Evolutionary conservation across 495 filamentous ascomycete species (phyloP).

Genomic region (Aspergillus leporis): DNA sequence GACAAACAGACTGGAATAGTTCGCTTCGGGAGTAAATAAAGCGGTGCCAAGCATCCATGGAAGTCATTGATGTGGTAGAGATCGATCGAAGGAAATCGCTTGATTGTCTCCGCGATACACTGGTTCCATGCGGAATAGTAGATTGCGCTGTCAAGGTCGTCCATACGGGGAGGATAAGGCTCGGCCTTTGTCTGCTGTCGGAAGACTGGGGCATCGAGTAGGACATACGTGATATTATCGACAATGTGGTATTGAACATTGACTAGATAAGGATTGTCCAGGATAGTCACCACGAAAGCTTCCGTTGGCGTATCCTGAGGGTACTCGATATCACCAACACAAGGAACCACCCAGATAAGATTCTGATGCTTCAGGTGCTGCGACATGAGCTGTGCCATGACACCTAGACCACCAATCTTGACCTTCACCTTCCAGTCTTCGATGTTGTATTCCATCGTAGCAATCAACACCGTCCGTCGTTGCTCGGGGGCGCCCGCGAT

Average conservation of each 20-base stretch:
- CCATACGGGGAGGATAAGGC: slow-evolving; percentile 73
- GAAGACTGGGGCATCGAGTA: slow-evolving; percentile 72
- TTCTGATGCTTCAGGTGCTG: slow-evolving; percentile 67
- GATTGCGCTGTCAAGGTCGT: slow-evolving; percentile 70
- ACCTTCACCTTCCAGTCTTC: slow-evolving; percentile 72
- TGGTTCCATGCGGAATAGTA: slow-evolving; percentile 77
- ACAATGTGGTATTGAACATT: slow-evolving; percentile 64
- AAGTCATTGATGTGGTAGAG: slow-evolving; percentile 84
- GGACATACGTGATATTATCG: slow-evolving; percentile 71
- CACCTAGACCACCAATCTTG: slow-evolving; percentile 72
- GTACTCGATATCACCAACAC: slow-evolving; percentile 67
- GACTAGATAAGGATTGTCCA: slow-evolving; percentile 64
- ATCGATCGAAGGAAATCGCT: slow-evolving; percentile 58
- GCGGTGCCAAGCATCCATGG: slow-evolving; percentile 71
- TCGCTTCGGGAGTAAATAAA: slow-evolving; percentile 65
- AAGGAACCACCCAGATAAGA: slow-evolving; percentile 74
- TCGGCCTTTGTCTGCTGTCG: slow-evolving; percentile 66
- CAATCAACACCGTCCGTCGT: slow-evolving; percentile 60
- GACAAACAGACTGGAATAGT: slow-evolving; percentile 51
- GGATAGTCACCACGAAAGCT: slow-evolving; percentile 65
- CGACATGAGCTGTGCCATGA: slow-evolving; percentile 71
- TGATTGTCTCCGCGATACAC: slow-evolving; percentile 65
- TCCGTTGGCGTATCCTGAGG: slow-evolving; percentile 60
- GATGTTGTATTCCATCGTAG: slow-evolving; percentile 74
- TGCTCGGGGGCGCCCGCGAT: slow-evolving; percentile 46